Conservation (phyloP, 2,329 filamentous ascomycete species). For the Neofusicoccum kwambonambiense region DNA sequence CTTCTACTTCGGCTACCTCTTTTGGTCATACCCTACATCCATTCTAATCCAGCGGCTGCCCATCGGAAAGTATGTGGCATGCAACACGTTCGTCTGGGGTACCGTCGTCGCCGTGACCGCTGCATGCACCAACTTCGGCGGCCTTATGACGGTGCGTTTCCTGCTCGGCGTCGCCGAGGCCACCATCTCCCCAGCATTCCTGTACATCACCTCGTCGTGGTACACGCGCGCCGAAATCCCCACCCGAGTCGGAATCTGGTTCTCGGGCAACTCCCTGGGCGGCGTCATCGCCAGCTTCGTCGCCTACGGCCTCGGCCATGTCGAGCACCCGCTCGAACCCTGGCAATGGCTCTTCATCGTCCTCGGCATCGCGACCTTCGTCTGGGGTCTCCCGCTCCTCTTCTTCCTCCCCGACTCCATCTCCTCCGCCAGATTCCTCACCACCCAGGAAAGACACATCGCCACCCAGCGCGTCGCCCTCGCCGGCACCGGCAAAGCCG, state of each 20-base stretch:
- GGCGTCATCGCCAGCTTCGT: constrained; percentile 41
- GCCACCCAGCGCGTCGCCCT: constrained; percentile 25
- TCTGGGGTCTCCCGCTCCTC: constrained; percentile 43
- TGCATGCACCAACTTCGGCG: constrained; percentile 27
- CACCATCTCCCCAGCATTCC: constrained; percentile 25
- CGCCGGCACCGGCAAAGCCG: constrained; percentile 56
- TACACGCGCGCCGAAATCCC: constrained; percentile 37
- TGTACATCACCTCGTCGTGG: constrained; percentile 30
- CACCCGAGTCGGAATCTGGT: constrained; percentile 47
- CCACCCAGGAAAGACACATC: constrained; percentile 23
- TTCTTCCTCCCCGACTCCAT: constrained; percentile 45
- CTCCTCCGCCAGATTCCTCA: constrained; percentile 16
- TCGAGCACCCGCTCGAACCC: constrained; percentile 33
- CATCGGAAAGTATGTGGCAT: constrained; percentile 48
- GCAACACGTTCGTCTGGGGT: constrained; percentile 54
- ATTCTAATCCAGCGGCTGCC: constrained; percentile 50
- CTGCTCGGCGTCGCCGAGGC: constrained; percentile 31
- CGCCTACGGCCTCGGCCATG: constrained; percentile 17
- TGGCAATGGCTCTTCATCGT: constrained; percentile 49
- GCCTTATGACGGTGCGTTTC: constrained; percentile 27
- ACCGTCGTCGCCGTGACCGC: constrained; percentile 40
- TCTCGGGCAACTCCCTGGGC: constrained; percentile 50
- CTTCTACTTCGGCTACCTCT: constrained; percentile 52
- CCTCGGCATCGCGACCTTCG: constrained; percentile 44
- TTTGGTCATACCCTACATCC: constrained; percentile 52